Percentiles rank a stretch among this genome's conserved stretches.
phyloP scores from a whole-genome alignment of 2,329 filamentous ascomycete genomes.

The Hypoxylon sp. region DNA sequence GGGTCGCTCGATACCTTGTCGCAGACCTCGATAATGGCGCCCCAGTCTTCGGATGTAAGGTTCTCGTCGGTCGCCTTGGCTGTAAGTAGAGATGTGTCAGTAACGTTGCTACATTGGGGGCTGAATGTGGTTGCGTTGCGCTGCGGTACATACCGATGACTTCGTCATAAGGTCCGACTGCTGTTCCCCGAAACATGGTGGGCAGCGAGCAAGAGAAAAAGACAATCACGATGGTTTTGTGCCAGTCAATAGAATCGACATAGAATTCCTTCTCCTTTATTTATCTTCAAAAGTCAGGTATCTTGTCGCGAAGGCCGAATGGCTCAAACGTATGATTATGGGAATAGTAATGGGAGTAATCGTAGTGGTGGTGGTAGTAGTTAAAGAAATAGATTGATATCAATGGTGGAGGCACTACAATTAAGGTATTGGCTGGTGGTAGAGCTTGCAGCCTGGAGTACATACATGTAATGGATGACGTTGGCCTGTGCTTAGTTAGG shows the following conservation, averaged over 20 bases:
- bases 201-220: conserved; percentile 35
- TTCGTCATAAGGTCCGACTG: conserved; percentile 72
- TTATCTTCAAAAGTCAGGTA: background rate
- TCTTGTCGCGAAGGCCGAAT: conserved; percentile 8
- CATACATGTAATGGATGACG: conserved; percentile 40
- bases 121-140: conserved; percentile 50
- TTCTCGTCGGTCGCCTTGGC: conserved; percentile 95
- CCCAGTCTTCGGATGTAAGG: conserved; percentile 85
- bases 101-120: conserved; percentile 28
- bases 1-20: conserved; percentile 70
- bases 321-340: conserved; percentile 16
- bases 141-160: conserved; percentile 64
- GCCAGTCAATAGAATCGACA: background rate
- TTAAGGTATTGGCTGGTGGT: background rate
- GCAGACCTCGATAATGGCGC: conserved; percentile 75
- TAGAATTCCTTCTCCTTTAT: conserved; percentile 1
- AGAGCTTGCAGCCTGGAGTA: conserved; percentile 32
- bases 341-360: conserved; percentile 13
- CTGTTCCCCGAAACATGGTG: conserved; percentile 71
- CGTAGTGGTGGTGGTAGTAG: conserved; percentile 21
- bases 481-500: conserved; percentile 42
- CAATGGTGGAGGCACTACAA: background rate
- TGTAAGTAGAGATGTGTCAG: conserved; percentile 51
- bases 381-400: conserved; percentile 7
- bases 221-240: conserved; percentile 13